Conservation (phyloP, 306 rosid species). For the Rubus idaeus region DNA sequence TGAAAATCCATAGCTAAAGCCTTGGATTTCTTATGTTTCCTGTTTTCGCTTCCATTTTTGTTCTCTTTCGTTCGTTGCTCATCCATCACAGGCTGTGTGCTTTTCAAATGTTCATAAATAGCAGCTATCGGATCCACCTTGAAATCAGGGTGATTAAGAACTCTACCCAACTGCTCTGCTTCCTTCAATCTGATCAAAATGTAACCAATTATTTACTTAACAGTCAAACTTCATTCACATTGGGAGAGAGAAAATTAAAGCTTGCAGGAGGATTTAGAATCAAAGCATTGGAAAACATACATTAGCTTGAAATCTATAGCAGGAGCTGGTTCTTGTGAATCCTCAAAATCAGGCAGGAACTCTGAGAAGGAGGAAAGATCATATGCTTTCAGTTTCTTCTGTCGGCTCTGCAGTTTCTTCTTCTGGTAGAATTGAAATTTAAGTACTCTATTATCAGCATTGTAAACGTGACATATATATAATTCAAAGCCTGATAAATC, state of each 20-base stretch:
- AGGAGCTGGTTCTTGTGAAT: slow-evolving; percentile 23
- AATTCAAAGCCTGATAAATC: not conserved
- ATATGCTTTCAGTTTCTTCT: slow-evolving; percentile 58
- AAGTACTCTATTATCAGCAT: not conserved
- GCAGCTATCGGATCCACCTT: slow-evolving; percentile 52
- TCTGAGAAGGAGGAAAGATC: slow-evolving; percentile 57
- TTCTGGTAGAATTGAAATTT: slow-evolving; percentile 22
- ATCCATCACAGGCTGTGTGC: slow-evolving; percentile 51
- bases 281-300: slow-evolving; percentile 41
- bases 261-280: not conserved
- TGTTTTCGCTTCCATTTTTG: slow-evolving; percentile 55
- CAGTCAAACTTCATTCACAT: not conserved
- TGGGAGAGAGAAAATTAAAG: not conserved
- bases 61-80: slow-evolving; percentile 50
- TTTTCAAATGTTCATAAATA: slow-evolving; percentile 47
- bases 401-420: slow-evolving; percentile 32
- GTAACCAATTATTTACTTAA: slow-evolving; percentile 9
- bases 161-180: slow-evolving; percentile 38
- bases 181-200: slow-evolving; percentile 62
- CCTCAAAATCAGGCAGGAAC: slow-evolving; percentile 52
- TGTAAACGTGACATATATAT: too few relatives aligned
- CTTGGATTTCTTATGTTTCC: slow-evolving; percentile 52
- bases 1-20: slow-evolving; percentile 36
- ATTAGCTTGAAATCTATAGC: slow-evolving; percentile 43
- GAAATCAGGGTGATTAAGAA: slow-evolving; percentile 52